Evolutionary conservation across 139 green algal genomes (phyloP).

Genomic region (Haematococcus lacustris): DNA sequence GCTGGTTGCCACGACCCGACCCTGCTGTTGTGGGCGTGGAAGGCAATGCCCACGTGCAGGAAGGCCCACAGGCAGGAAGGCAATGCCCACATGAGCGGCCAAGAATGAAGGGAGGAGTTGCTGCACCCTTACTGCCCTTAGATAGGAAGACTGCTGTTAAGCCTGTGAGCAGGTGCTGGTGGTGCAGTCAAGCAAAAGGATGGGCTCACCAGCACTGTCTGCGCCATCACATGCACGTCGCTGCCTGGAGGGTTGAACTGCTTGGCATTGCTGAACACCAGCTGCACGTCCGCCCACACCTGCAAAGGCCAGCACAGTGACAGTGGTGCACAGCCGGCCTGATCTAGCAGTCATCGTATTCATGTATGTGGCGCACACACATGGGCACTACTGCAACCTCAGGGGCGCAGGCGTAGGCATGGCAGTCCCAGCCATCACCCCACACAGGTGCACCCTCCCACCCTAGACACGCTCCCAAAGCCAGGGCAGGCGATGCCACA

Average conservation of each 20-base stretch:
- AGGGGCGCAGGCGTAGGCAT: background rate
- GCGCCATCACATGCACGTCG: slow-evolving; percentile 82
- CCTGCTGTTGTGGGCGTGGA: too few relatives aligned
- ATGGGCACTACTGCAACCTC: background rate
- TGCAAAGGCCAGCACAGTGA: background rate
- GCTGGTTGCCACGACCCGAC: too few relatives aligned
- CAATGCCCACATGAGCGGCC: too few relatives aligned
- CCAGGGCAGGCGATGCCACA: background rate
- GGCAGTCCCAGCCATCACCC: too few relatives aligned
- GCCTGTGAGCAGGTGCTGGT: too few relatives aligned
- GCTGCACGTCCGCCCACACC: slow-evolving; percentile 36
- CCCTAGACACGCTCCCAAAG: background rate
- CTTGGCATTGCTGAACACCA: slow-evolving; percentile 79
- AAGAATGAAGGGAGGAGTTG: too few relatives aligned
- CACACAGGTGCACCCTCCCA: too few relatives aligned
- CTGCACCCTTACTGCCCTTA: too few relatives aligned
- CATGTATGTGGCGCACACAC: background rate
- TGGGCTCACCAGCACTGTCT: slow-evolving; percentile 59
- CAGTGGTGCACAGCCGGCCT: background rate
- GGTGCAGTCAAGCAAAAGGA: too few relatives aligned
- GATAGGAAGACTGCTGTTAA: too few relatives aligned
- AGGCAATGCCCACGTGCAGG: too few relatives aligned
- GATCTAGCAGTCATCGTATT: background rate
- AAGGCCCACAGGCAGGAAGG: too few relatives aligned
- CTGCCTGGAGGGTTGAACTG: slow-evolving; percentile 70